Conservation (phyloP, 2,329 filamentous ascomycete genomes). For the Rutstroemia sp. region DNA sequence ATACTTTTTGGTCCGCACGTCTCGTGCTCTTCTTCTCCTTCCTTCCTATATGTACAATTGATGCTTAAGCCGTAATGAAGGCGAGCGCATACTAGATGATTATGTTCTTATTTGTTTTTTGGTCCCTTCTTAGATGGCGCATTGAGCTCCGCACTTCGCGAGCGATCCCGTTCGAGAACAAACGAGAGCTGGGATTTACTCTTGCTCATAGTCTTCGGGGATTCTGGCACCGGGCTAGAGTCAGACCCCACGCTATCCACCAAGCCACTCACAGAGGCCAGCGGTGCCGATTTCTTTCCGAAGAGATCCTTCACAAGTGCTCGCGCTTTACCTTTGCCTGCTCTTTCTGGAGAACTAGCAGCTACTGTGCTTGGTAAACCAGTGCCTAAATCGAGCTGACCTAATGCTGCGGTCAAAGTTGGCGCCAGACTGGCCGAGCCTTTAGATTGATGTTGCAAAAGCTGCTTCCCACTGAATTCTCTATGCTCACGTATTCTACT, state of each 20-base stretch:
- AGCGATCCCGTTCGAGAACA: constrained; percentile 47
- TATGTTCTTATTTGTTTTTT: constrained; percentile 2
- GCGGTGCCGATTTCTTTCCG: constrained; percentile 20
- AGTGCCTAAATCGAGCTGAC: constrained; percentile 17
- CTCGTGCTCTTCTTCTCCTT: neutral
- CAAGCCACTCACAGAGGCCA: constrained; percentile 2
- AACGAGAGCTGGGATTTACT: constrained; percentile 55
- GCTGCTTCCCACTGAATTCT: constrained; percentile 8
- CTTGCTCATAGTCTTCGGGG: constrained; percentile 40
- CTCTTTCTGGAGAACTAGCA: neutral
- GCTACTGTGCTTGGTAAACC: neutral
- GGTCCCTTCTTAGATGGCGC: neutral
- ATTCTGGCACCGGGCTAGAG: neutral
- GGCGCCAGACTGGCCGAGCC: constrained; percentile 22
- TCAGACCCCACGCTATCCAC: neutral
- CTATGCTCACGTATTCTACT: neutral
- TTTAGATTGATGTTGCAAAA: constrained; percentile 18
- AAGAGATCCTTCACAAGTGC: constrained; percentile 22
- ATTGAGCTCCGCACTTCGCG: constrained; percentile 27
- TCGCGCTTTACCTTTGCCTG: constrained; percentile 17
- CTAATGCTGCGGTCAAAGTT: constrained; percentile 21
- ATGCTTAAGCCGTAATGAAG: neutral
- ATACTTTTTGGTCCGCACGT: constrained; percentile 4
- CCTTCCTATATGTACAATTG: constrained; percentile 5
- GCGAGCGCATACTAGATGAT: neutral